These are phyloP conservation scores for Heterobasidion annosum DNA, from an alignment of 1,284 basidiomycete genomes.

Conservation along the genomic window DNA sequence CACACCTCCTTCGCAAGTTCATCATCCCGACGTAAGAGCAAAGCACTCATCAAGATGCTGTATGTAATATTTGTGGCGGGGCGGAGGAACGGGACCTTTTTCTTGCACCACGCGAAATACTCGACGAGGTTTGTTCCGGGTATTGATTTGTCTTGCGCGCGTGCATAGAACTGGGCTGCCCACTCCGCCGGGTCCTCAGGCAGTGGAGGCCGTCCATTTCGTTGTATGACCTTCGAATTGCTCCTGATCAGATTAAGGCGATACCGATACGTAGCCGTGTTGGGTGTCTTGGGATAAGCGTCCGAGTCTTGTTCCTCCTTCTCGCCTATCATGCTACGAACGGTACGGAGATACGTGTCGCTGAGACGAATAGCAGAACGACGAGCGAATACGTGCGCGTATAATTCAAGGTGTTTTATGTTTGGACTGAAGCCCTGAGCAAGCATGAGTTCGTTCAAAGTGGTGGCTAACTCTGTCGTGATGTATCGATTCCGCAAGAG, in stretches of 20 bases:
- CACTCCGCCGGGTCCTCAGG: constrained; percentile 3
- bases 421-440: constrained; percentile 30
- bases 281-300: no score
- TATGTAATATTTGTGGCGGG: constrained; percentile 28
- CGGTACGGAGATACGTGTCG: not conserved
- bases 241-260: no score
- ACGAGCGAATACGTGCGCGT: constrained; percentile 39
- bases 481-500: constrained; percentile 42
- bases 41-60: constrained; percentile 43
- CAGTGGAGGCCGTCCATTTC: no score
- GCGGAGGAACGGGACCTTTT: constrained; percentile 5
- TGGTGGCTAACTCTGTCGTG: constrained; percentile 37
- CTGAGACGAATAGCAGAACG: constrained; percentile 32
- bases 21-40: constrained; percentile 32
- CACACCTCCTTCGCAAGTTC: constrained; percentile 35
- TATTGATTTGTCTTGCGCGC: constrained; percentile 7
- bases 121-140: constrained; percentile 25
- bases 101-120: constrained; percentile 23
- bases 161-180: constrained; percentile 6
- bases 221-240: no score
- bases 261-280: no score
- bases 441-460: constrained; percentile 33
- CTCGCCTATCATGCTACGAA: not conserved
- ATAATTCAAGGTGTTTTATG: constrained; percentile 33
- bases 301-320: not conserved